Evolutionary conservation across 805 yeast genomes (phyloP), one percentile per base, ranked within the genome.

Genomic region (Metschnikowia anglica): DNA sequence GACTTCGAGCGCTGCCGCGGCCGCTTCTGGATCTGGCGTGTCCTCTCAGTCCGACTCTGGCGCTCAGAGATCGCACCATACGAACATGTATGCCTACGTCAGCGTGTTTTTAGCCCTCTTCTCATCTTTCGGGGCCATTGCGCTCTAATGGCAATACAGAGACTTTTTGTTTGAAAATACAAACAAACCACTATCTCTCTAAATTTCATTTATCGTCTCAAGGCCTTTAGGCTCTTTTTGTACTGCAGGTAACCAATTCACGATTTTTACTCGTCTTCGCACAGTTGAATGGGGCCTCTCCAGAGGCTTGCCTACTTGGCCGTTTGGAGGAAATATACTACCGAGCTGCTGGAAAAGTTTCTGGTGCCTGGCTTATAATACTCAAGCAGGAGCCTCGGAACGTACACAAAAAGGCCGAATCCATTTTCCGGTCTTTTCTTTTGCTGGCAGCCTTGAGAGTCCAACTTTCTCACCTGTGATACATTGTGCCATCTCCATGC

Each of bases 1-100:
- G 3, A 54, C 57, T 4, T 24, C 37, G n/a, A 31, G 33, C n/a
- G 21, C n/a, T 11, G 45, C 37, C 7, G 29, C 40, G 7, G 21
- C 37, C 18, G 31, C 26, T 19, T 32, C 35, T 6, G 23, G 25
- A 7, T 19, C 43, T 5, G 15, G 26, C 10, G 16, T 37, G 10
- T 12, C 37, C 2, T 34, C 44, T 11, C 23, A 21, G 17, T 18
- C 45, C 7, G 31, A 17, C 5, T 35, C 45, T 2, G 45, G 45
- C 13, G 43, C 43, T 3, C 19, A 24, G 33, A 24, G 20, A 24
- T 11, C 17, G 31, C n/a, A 13, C 19, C n/a, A 12, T n/a, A 18
- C 7, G 12, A 20, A 20, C 16, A n/a, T n/a, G 17, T 36, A 19
- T 10, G 41, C 41, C 13, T 37, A 11, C 18, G 21, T 18, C 35